Evolutionary conservation across 768 basidiomycete species (phyloP).

Genomic region (Russula compacta): DNA sequence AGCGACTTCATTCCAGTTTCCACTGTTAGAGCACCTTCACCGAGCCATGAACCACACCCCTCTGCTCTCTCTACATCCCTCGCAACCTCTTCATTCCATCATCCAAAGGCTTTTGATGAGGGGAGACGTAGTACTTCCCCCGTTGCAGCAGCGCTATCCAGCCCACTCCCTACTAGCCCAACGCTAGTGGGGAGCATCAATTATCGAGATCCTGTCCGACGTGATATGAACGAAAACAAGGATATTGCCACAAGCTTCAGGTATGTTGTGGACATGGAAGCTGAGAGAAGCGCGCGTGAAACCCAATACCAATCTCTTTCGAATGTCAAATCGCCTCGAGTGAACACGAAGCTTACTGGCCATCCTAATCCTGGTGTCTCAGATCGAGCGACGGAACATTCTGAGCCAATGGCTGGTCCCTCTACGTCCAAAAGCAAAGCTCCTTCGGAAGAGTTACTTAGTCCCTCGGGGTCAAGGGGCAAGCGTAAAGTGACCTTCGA

Average conservation of each 20-base stretch:
- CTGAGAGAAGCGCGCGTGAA: slow-evolving; percentile 23
- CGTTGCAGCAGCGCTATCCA: slow-evolving; percentile 5
- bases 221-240: slow-evolving; percentile 39
- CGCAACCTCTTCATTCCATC: slow-evolving; percentile 47
- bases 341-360: slow-evolving; percentile 14
- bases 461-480: slow-evolving; percentile 31
- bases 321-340: slow-evolving; percentile 2
- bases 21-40: slow-evolving; percentile 32
- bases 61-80: slow-evolving; percentile 70
- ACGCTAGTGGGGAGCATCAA: slow-evolving; percentile 11
- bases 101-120: slow-evolving; percentile 33
- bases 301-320: slow-evolving; percentile 11
- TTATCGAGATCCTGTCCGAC: slow-evolving; percentile 32
- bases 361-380: neutral
- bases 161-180: slow-evolving; percentile 2
- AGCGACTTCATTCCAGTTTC: slow-evolving; percentile 49
- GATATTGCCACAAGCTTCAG: slow-evolving; percentile 41
- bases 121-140: slow-evolving; percentile 15
- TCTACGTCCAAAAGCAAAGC: slow-evolving; percentile 7
- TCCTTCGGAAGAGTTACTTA: slow-evolving; percentile 3
- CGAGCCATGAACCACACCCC: slow-evolving; percentile 27
- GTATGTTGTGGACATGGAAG: slow-evolving; percentile 38
- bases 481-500: slow-evolving; percentile 71
- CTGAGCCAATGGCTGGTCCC: slow-evolving; percentile 1
- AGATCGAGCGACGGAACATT: neutral